phyloP scores from a whole-genome alignment of 106 monocot genomes.

The Triglochin maritima region DNA sequence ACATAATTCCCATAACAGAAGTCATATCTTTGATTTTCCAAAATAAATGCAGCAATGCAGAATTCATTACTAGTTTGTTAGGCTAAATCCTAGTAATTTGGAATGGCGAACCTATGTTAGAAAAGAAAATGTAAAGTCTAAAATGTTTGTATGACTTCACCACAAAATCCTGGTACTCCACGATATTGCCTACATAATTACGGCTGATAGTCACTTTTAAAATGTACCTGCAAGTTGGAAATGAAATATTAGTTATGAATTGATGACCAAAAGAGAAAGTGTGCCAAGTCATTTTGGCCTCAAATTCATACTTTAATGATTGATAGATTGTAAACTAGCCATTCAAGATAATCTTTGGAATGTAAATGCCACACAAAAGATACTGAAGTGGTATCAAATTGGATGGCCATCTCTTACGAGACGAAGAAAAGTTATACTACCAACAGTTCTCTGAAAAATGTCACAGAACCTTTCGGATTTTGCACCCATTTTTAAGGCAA shows the following conservation, averaged over 20 bases:
- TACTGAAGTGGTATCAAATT: neutral
- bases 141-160: constrained; percentile 4
- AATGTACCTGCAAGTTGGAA: constrained; percentile 18
- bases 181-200: constrained; percentile 18
- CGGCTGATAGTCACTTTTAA: constrained; percentile 26
- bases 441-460: too few species aligned
- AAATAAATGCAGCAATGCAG: neutral
- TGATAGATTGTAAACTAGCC: neutral
- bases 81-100: too few species aligned
- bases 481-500: neutral
- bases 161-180: constrained; percentile 25
- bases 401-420: neutral
- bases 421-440: too few species aligned
- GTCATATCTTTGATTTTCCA: neutral
- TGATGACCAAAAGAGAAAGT: neutral
- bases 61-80: neutral
- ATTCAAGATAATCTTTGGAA: neutral
- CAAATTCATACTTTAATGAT: neutral
- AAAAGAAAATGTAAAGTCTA: neutral
- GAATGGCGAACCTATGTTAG: neutral
- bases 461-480: neutral
- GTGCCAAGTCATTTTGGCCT: too few species aligned
- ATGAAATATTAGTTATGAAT: neutral
- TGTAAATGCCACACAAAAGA: neutral
- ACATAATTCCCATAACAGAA: neutral